A percentile compares a stretch with the other conserved stretches of the same genome.
Evolutionary conservation across 2,329 filamentous ascomycete species (phyloP).

Genomic region (Zopfia rhizophila): DNA sequence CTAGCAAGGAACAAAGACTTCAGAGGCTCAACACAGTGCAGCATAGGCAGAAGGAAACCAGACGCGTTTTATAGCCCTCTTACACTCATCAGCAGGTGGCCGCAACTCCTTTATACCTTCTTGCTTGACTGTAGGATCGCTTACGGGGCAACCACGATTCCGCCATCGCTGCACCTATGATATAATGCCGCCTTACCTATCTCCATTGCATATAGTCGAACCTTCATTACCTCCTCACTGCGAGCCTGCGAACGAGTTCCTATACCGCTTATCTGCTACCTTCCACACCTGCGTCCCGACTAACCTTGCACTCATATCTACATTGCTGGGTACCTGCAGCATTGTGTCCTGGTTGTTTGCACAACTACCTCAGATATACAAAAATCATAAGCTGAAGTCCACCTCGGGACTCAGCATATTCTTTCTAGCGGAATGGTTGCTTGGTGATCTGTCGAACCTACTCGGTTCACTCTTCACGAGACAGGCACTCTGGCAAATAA

Average conservation of each 20-base stretch:
- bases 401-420: slow-evolving; percentile 73
- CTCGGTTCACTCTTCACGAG: slow-evolving; percentile 70
- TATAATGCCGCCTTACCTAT: slow-evolving; percentile 49
- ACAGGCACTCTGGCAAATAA: slow-evolving; percentile 74
- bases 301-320: slow-evolving; percentile 70
- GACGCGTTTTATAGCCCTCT: background rate
- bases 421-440: slow-evolving; percentile 73
- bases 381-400: slow-evolving; percentile 72
- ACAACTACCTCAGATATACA: slow-evolving; percentile 75
- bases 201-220: slow-evolving; percentile 43
- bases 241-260: slow-evolving; percentile 67
- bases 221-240: slow-evolving; percentile 67
- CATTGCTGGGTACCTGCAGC: slow-evolving; percentile 68
- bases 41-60: slow-evolving; percentile 6
- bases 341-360: slow-evolving; percentile 76
- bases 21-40: background rate
- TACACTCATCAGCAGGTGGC: background rate
- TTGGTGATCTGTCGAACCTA: slow-evolving; percentile 72
- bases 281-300: slow-evolving; percentile 73
- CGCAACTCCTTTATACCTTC: background rate
- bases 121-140: slow-evolving; percentile 9
- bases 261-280: slow-evolving; percentile 66
- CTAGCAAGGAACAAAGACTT: slow-evolving; percentile 4
- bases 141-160: slow-evolving; percentile 5
- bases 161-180: slow-evolving; percentile 31